Base-by-base conservation (phyloP, 352 stramenopile species). In the Blastocystis sp. region DNA sequence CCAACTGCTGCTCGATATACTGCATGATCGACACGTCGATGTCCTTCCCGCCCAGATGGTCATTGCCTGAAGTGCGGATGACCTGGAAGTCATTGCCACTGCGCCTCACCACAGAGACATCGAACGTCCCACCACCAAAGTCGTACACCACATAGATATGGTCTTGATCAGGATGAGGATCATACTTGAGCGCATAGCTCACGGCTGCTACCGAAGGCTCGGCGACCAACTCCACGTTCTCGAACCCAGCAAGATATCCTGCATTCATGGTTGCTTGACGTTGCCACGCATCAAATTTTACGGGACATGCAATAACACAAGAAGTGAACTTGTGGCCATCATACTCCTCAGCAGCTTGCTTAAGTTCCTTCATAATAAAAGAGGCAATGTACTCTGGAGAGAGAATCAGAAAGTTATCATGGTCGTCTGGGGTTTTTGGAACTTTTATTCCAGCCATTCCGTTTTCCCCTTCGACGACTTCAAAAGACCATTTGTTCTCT, bases 111-210 rank as follows among this genome's bases (percentile, higher is more conserved):
- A 84, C 39, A 0, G 73, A 84, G 43, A 29, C 73, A 66, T 84
- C 50, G 47, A 84, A 84, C 4, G 73, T 68, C 11, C 53, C 73
- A 20, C 73, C 69, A 47, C 69, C 69, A 61, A 80, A 80, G 69
- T 80, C 69, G 43, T 80, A 80, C n/a, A 80, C 69, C 13, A 63
- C 11, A 61, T 84, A 84, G n/a, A 54, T 4, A 13, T 53, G 45
- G 13, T 4, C 1, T 5, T 53, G 11, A 0, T 26, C 13, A 20
- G n/a, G 1, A 23, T 63, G 5, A 7, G 6, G 4, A 20, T 84
- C 73, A 43, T 54, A 84, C 29, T 68, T 41, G 2, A 64, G 4
- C 0, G 73, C 45, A 66, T 66, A 84, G 13, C 53, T 55, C 50
- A 84, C 62, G 68, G 73, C 73, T 15, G 73, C 73, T 20, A 23